These are phyloP conservation scores for Arabidopsis hybrid DNA, from an alignment of 441 rosid species.

Conservation along the genomic window DNA sequence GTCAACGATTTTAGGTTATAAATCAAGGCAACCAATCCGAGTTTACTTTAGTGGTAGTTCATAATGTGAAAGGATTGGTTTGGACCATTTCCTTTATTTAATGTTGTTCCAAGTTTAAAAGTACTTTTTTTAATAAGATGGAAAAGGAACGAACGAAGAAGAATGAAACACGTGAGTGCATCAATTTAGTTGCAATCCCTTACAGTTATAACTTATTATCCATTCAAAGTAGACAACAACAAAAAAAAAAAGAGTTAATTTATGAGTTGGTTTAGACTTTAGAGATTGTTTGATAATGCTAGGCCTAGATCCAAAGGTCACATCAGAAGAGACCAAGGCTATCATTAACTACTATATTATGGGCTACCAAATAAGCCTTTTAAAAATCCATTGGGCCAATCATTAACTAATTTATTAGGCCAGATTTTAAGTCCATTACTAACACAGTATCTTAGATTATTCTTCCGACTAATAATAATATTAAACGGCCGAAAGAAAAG, in stretches of 20 bases:
- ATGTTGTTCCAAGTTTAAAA: neutral
- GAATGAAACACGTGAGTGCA: conserved; percentile 38
- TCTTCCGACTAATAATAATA: neutral
- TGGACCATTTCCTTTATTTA: neutral
- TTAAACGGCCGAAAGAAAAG: conserved; percentile 26
- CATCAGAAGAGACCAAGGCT: neutral
- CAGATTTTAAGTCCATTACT: neutral
- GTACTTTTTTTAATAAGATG: neutral
- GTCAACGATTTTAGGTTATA: neutral
- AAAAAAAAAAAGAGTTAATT: neutral
- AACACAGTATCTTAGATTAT: too few relatives aligned
- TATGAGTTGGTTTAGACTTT: neutral
- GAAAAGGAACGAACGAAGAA: conserved; percentile 21
- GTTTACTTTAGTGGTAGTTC: neutral
- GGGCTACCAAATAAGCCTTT: neutral
- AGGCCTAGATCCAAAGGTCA: neutral
- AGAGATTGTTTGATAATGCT: neutral
- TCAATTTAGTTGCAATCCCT: conserved; percentile 22
- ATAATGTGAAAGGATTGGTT: conserved; percentile 10
- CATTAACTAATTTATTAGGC: neutral
- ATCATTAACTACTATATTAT: neutral
- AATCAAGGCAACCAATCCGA: neutral
- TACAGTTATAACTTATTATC: too few relatives aligned
- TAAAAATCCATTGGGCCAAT: too few relatives aligned
- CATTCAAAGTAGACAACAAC: neutral